These are phyloP conservation scores for Ogataea nitratoaversa DNA, from an alignment of 805 yeast genomes.

Conservation along the genomic window DNA sequence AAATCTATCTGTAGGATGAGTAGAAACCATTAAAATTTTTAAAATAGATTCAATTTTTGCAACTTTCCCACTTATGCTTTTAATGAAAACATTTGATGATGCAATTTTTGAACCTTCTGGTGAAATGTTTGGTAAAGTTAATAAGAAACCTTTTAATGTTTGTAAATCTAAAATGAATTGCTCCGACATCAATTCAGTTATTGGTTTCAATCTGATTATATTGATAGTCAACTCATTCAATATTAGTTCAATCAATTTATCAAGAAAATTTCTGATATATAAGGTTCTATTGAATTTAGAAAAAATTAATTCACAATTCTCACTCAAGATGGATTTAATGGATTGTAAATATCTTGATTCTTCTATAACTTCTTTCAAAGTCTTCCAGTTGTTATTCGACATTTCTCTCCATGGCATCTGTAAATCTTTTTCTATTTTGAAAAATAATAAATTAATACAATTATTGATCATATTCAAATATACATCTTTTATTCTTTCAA, in stretches of 20 bases:
- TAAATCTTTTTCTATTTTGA: slow-evolving; percentile 56
- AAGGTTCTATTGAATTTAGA: slow-evolving; percentile 63
- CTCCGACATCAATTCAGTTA: slow-evolving; percentile 68
- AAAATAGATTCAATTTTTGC: slow-evolving; percentile 53
- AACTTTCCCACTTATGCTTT: slow-evolving; percentile 23
- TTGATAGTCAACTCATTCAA: slow-evolving; percentile 52
- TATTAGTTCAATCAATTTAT: slow-evolving; percentile 65
- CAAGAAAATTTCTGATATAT: slow-evolving; percentile 70
- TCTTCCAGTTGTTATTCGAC: slow-evolving; percentile 69
- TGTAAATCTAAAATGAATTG: slow-evolving; percentile 75
- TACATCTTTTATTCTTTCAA: slow-evolving; percentile 52
- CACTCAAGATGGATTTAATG: slow-evolving; percentile 43
- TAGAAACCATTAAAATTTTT: slow-evolving; percentile 60
- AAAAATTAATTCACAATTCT: slow-evolving; percentile 44
- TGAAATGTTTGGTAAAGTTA: slow-evolving; percentile 44
- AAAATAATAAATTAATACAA: slow-evolving; percentile 51
- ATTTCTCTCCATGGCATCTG: slow-evolving; percentile 82
- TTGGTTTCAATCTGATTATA: slow-evolving; percentile 61
- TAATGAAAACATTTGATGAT: slow-evolving; percentile 21
- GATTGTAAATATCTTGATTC: slow-evolving; percentile 68
- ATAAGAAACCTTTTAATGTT: slow-evolving; percentile 52
- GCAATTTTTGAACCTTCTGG: slow-evolving; percentile 30
- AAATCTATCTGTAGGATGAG: slow-evolving; percentile 60
- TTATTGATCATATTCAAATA: slow-evolving; percentile 56
- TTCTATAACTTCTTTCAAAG: slow-evolving; percentile 59